These are phyloP conservation scores for Corniculantispora saksenae DNA, from an alignment of 2,329 filamentous ascomycete genomes.

Conservation along the genomic window DNA sequence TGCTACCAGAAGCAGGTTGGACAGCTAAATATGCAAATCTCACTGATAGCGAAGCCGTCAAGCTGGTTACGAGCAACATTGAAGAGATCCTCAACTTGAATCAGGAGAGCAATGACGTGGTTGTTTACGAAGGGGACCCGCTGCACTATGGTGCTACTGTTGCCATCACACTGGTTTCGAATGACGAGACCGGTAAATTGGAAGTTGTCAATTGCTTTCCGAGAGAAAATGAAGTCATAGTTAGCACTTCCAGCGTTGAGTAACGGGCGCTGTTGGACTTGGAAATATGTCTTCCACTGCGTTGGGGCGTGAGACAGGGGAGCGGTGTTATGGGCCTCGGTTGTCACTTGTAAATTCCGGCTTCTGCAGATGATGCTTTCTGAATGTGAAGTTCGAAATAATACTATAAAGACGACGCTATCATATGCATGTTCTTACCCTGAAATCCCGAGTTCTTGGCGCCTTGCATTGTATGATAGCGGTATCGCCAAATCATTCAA, in stretches of 20 bases:
- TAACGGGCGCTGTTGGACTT: too few relatives aligned
- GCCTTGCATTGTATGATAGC: too few relatives aligned
- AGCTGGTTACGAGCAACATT: constrained; percentile 42
- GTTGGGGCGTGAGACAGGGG: too few relatives aligned
- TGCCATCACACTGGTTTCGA: constrained; percentile 36
- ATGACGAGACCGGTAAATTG: constrained; percentile 29
- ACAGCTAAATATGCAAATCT: constrained; percentile 42
- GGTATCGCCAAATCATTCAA: too few relatives aligned
- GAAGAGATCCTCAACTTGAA: constrained; percentile 42
- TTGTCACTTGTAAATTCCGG: too few relatives aligned
- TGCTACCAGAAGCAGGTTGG: constrained; percentile 42
- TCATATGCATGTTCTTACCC: too few relatives aligned
- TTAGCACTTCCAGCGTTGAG: neutral
- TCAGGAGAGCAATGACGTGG: constrained; percentile 37
- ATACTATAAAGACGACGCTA: too few relatives aligned
- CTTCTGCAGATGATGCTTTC: too few relatives aligned
- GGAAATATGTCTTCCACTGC: too few relatives aligned
- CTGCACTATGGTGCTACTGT: constrained; percentile 42
- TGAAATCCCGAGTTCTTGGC: too few relatives aligned
- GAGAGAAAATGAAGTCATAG: constrained; percentile 8
- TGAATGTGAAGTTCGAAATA: too few relatives aligned
- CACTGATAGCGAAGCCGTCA: constrained; percentile 34
- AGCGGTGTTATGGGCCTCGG: too few relatives aligned
- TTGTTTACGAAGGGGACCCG: constrained; percentile 46
- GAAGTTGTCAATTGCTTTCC: constrained; percentile 37